Evolutionary conservation across 2,329 filamentous ascomycete species (phyloP), one percentile per base, ranked within the genome.

Genomic region (Colletotrichum salicis): DNA sequence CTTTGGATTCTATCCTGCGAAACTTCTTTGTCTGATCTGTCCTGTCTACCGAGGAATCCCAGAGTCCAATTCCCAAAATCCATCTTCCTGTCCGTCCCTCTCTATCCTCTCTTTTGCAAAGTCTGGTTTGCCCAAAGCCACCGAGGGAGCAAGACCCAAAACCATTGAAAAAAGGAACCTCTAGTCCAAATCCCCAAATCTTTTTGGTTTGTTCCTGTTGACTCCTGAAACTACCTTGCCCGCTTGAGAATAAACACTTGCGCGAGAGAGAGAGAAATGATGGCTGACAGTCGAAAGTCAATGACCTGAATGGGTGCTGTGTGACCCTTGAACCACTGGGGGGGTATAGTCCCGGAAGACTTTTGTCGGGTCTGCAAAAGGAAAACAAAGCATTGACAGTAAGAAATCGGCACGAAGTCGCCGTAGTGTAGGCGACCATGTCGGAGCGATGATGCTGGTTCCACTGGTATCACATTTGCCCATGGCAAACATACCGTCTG

Each of bases 331-430:
- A 27, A 52, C 61, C 45, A 19, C 65, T 64, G 57, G 65, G 55
- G 55, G 65, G 69, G 65, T 71, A 69, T 71, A 71, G 65, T 71
- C 55, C 69, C 55, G 55, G 11, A 54, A 48, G 55, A 48, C 41
- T 29, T 48, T 29, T 31, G 15, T 56, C 33, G 35, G 57, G 45
- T 48, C 52, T 52, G 45, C 58, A 11, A 45, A 52, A 55, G 37
- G 51, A 41, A 35, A 70, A 41, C 35, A 51, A 55, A 37, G 2
- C 52, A 55, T 52, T 27, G 19, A 72, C 61, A 48, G 19, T 71
- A 71, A 67, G 70, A 72, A 71, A 72, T 72, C 62, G 70, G 70
- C 70, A 72, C 70, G 70, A 72, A 72, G 70, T 72, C 70, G 67
- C 70, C 19, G 24, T 41, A 65, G 24, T 52, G 27, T 37, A 63